Base-by-base conservation (phyloP, 768 basidiomycete genomes). In the Thelephora aurantiotincta region DNA sequence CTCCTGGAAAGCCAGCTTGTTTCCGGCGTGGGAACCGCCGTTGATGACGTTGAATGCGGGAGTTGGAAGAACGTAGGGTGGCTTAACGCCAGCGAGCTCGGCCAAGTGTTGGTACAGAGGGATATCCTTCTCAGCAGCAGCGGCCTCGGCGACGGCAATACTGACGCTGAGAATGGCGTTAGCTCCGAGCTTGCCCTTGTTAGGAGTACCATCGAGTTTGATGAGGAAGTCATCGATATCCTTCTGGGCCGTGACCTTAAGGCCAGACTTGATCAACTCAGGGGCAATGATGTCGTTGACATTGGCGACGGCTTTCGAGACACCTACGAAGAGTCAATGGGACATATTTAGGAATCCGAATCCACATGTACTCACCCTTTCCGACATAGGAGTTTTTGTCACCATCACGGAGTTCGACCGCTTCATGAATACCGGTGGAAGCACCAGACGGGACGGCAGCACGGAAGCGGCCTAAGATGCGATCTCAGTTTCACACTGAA, bases 21-120 rank as follows among this genome's bases (percentile, higher is more conserved):
- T 99, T 45, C 96, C 96, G 50, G 96, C 96, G 64, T 99, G 96
- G 53, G 94, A 97, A 54, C 96, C 96, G 66, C 96, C 96, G 69
- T 99, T 99, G 75, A 99, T 99, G 58, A 99, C 96, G 65, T 99
- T 99, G 78, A 99, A 92, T 50, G 88, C 80, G 43, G 96, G 96
- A 62, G 68, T 70, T 51, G 96, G 96, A 58, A 98, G 82, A 51
- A 90, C 75, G 66, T 82, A 97, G 41, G 96, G 94, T 46, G 89
- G 73, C 68, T 93, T 90, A 67, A 94, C 77, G 56, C 94, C 94
- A 50, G 96, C 89, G 55, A 99, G 82, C 53, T 90, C 85, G 43
- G 93, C 96, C 55, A 98, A 78, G 75, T 97, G 91, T 63, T 87
- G 79, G 77, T 97, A 98, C 56, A 94, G 80, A 44, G 96, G 93